Percentiles rank a stretch among this genome's conserved stretches.
Conservation (phyloP, 2,329 filamentous ascomycete genomes). For the Beauveria asiatica region DNA sequence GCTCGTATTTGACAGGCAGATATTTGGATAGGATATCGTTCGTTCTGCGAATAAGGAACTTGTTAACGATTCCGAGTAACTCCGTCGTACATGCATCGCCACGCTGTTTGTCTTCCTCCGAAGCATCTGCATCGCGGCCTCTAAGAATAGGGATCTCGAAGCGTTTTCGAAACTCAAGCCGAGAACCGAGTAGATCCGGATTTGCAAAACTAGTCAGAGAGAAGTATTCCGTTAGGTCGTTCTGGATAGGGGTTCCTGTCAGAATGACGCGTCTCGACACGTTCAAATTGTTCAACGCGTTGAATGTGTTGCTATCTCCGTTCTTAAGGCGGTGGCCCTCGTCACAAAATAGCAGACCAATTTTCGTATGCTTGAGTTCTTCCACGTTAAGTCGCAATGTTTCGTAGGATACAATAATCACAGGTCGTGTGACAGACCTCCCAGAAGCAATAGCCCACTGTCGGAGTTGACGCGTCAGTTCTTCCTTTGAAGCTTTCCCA, state of each 20-base stretch:
- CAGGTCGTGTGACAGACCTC: conserved; percentile 80
- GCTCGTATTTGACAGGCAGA: conserved; percentile 95
- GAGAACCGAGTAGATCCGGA: conserved; percentile 79
- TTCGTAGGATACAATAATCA: conserved; percentile 97
- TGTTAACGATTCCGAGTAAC: conserved; percentile 80
- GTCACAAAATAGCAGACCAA: conserved; percentile 88
- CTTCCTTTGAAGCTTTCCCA: conserved; percentile 91
- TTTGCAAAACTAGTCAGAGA: conserved; percentile 94
- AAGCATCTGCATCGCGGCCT: conserved; percentile 83
- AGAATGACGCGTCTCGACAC: conserved; percentile 88
- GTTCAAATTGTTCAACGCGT: conserved; percentile 79
- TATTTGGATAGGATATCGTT: conserved; percentile 99
- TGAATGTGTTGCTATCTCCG: conserved; percentile 91
- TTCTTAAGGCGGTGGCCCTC: conserved; percentile 97
- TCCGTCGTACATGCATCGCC: conserved; percentile 79
- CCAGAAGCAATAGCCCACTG: conserved; percentile 93
- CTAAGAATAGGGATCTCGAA: conserved; percentile 89
- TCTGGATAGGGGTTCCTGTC: conserved; percentile 95
- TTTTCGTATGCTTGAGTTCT: conserved; percentile 80
- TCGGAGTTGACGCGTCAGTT: conserved; percentile 78
- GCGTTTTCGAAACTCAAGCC: conserved; percentile 84
- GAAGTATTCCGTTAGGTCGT: conserved; percentile 97
- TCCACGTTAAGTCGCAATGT: conserved; percentile 86
- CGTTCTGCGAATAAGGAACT: conserved; percentile 94
- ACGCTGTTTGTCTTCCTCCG: conserved; percentile 70